Percentiles rank a stretch among this genome's conserved stretches.
Evolutionary conservation across 73 alveolate genomes (phyloP).

Genomic region (Paramecium sexaurelia): DNA sequence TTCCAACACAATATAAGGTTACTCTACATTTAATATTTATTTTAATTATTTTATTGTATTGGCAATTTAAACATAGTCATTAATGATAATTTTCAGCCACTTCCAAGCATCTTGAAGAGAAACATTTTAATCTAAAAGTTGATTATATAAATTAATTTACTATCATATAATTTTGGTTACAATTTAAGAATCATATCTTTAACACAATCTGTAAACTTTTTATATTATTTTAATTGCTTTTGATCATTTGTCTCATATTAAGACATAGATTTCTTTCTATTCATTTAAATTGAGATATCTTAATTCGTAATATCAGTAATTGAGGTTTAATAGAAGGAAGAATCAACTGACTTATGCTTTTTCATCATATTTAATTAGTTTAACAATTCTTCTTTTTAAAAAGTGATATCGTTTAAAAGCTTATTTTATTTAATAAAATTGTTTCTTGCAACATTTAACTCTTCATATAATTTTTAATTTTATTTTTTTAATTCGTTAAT

Average conservation of each 20-base stretch:
- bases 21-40: background rate
- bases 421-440: background rate
- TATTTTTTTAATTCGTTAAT: constrained; percentile 25
- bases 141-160: background rate
- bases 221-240: background rate
- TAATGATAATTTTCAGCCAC: background rate
- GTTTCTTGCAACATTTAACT: background rate
- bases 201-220: background rate
- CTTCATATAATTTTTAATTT: constrained; percentile 6
- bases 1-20: background rate
- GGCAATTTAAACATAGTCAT: background rate
- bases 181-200: background rate
- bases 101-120: background rate
- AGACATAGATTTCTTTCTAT: background rate
- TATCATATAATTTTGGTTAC: background rate
- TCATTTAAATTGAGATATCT: background rate
- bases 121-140: background rate
- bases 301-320: constrained; percentile 3
- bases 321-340: background rate
- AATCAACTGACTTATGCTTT: background rate
- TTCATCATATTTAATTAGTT: background rate
- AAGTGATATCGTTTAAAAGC: background rate
- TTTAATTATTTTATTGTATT: background rate
- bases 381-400: background rate
- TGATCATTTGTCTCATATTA: background rate